Evolutionary conservation across 179 eudicot species (phyloP), one percentile per base, ranked within the genome.

Genomic region (Beta corolliflora): DNA sequence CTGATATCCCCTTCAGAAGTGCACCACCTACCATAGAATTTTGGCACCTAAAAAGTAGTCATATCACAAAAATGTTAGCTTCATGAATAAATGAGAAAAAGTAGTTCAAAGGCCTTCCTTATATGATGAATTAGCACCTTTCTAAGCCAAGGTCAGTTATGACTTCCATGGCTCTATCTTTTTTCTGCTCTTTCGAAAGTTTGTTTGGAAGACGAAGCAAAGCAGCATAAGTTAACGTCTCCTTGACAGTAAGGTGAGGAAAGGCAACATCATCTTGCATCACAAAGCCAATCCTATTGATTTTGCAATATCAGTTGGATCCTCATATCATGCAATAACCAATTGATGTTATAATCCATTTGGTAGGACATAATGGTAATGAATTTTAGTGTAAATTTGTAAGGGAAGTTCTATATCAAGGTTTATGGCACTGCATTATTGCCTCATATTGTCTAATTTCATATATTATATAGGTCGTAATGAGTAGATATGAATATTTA

Each of bases 21-120:
- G 97, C 93, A 78, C 95, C 98, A 29, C 99, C 99, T 12, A 94
- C 91, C 94, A 95, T 94, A 5, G 94, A 91, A 88, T 94, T 94
- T 73, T 94, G 91, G 79, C 99, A 95, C 92, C 98, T 95, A 16
- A 8, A 16, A 36, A 36, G 5, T 70, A 18, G 56, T 9, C 66
- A 56, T 29, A 36, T 25, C 9, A 16, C 9, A 31, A 2, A 29
- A 54, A 7, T 18, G 9, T 56, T 19, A 56, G 18, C 60, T 5
- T 12, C 15, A 56, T 16, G 52, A 50, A 36, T 36, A 36, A 44
- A 72, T 50, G 41, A 21, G 23, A 4, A 36, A 21, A 50, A 50
- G 10, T 46, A 9, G 29, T 19, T 48, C 23, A 68, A 68, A 68
- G 41, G 0, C 7, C 5, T 44, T 45, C 15, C 15, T 77, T 83